These are phyloP conservation scores for Podaxis sp. DNA, from an alignment of 768 basidiomycete species.

Conservation along the genomic window DNA sequence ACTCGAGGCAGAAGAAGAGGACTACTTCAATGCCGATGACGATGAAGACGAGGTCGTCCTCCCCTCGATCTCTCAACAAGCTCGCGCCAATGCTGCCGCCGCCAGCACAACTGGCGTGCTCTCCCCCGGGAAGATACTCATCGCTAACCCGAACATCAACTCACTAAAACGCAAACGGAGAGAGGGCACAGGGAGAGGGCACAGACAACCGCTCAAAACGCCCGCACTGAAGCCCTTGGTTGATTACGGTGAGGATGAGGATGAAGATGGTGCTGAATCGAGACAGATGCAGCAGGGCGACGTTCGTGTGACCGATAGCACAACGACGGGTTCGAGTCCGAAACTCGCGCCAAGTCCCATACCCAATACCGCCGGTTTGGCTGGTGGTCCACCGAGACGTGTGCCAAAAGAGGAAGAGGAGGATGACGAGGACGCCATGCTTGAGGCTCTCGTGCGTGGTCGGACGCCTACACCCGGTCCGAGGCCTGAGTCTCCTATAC, in stretches of 20 bases:
- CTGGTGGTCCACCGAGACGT: conserved; percentile 44
- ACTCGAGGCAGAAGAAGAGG: conserved; percentile 81
- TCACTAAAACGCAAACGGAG: conserved; percentile 62
- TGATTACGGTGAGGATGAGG: conserved; percentile 79
- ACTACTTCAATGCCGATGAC: conserved; percentile 90
- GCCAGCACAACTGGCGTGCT: not conserved
- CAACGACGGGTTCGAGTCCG: not conserved
- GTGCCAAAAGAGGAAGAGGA: conserved; percentile 43
- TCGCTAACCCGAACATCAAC: conserved; percentile 22
- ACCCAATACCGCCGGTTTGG: conserved; percentile 27
- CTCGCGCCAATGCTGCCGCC: conserved; percentile 19
- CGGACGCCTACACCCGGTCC: conserved; percentile 37
- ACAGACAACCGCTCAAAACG: conserved; percentile 49
- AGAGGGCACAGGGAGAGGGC: conserved; percentile 32
- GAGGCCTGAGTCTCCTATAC: conserved; percentile 23
- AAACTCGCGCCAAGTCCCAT: conserved; percentile 16
- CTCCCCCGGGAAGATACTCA: conserved; percentile 8
- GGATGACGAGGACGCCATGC: conserved; percentile 56
- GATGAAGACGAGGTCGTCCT: conserved; percentile 58
- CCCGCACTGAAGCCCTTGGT: conserved; percentile 62
- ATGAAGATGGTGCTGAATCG: conserved; percentile 35
- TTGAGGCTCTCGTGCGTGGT: conserved; percentile 54
- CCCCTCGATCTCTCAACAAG: conserved; percentile 37
- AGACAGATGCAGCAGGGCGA: not conserved
- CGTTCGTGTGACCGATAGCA: not conserved